Evolutionary conservation across 192 early-diverging fungal species (phyloP), one percentile per base, ranked within the genome.

Genomic region (Chytriomyces confervae): DNA sequence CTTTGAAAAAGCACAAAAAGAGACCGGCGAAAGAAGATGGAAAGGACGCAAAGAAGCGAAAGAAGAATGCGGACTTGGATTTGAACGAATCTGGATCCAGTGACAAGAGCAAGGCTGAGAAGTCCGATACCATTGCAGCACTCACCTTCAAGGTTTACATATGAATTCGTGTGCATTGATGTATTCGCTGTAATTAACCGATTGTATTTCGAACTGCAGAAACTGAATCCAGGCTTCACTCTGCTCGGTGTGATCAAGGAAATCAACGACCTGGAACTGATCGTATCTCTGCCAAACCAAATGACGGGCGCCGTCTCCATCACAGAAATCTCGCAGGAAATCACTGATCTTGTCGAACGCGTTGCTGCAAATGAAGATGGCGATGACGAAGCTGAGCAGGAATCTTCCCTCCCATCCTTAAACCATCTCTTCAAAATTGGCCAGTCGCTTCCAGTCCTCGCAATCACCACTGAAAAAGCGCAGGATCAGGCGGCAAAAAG

Each of bases 271-370:
- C 88, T 96, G n/a, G 92, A 95, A 73, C 64, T 97, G 45, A 83
- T 90, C 45, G 88, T 98, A 16, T 88, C 92, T n/a, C 86, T 98
- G 72, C 96, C 96, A 5, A 90, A 95, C 77, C 93, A 96, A 75
- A 82, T 97, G 53, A 85, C 86, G 4, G 96, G 96, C 51, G 87
- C 82, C 61, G 91, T 97, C 62, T 88, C 93, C 29, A 97, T 98
- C 73, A 93, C 95, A 27, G 93, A 96, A 66, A 90, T 98, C 61
- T 96, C 94, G 1, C 85, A 91, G 10, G 77, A 89, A 43, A 75
- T 97, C 61, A 91, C 94, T 50, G 80, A 86, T 61, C 65, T 85
- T 60, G 91, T 95, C 29, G 93, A 95, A 76, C 86, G 87, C 66
- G 89, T 86, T 11, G 91, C 92, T 29, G 81, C 80, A 44, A 89